A percentile compares a stretch with the other conserved stretches of the same genome.
These are phyloP conservation scores for Chloridella minuta DNA, from an alignment of 352 stramenopile species.

Conservation along the genomic window DNA sequence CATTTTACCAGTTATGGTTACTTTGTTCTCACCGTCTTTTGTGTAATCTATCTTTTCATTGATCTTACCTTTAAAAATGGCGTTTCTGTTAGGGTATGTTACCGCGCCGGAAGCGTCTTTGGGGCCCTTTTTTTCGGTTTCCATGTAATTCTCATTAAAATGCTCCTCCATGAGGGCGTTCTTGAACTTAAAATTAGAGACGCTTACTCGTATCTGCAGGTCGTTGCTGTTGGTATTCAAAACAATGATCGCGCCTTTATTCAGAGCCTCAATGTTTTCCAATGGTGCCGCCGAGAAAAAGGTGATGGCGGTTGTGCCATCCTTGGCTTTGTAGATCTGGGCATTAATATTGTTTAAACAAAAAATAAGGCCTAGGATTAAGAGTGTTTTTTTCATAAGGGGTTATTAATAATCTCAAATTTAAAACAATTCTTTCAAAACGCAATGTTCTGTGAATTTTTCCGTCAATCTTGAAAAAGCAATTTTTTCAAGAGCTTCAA, in stretches of 20 bases:
- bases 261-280: not conserved
- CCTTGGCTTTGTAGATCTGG: not conserved
- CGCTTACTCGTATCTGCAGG: not conserved
- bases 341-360: not conserved
- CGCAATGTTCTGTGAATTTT: not conserved
- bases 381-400: not conserved
- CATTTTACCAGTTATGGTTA: not conserved
- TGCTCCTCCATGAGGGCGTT: not conserved
- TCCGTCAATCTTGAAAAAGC: not conserved
- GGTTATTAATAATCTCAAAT: not conserved
- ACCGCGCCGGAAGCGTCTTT: too few species aligned
- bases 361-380: not conserved
- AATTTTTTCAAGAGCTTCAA: not conserved
- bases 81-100: too few species aligned
- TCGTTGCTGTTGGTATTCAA: not conserved
- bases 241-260: not conserved
- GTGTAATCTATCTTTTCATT: not conserved
- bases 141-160: constrained; percentile 4
- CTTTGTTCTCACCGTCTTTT: not conserved
- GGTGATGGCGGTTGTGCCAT: not conserved
- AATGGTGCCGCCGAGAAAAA: not conserved
- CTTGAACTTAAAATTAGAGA: not conserved
- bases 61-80: not conserved
- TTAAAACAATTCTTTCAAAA: not conserved
- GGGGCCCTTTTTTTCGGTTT: too few species aligned